Conservation (phyloP, 1,284 basidiomycete species). For the Sanghuangporus weigelae region DNA sequence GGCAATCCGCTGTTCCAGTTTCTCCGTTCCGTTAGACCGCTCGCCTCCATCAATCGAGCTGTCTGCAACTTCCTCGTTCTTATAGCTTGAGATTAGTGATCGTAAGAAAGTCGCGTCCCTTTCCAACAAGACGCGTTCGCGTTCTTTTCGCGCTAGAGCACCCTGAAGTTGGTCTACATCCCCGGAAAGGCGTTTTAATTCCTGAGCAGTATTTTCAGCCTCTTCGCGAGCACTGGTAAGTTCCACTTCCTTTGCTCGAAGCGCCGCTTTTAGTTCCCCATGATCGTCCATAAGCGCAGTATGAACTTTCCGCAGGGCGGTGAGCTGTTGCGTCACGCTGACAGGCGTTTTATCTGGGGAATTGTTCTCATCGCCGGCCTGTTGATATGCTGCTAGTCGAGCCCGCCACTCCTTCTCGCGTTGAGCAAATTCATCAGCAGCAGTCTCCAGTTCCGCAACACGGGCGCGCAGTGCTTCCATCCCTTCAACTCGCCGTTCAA, state of each 20-base stretch:
- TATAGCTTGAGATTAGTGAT: slow-evolving; percentile 50
- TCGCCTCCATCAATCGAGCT: slow-evolving; percentile 32
- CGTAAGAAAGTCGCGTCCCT: slow-evolving; percentile 59
- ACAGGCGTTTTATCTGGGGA: slow-evolving; percentile 41
- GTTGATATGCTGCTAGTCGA: slow-evolving; percentile 13
- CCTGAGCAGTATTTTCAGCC: slow-evolving; percentile 32
- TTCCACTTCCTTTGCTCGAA: slow-evolving; percentile 47
- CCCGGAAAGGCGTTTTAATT: slow-evolving; percentile 33
- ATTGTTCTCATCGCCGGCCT: slow-evolving; percentile 10
- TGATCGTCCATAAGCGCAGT: slow-evolving; percentile 61
- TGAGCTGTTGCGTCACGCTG: slow-evolving; percentile 47
- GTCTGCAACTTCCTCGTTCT: slow-evolving; percentile 36
- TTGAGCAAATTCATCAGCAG: slow-evolving; percentile 34
- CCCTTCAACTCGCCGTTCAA: slow-evolving; percentile 51
- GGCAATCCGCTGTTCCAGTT: slow-evolving; percentile 34
- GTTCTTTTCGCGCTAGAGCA: slow-evolving; percentile 40
- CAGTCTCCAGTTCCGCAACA: slow-evolving; percentile 47
- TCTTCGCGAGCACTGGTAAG: slow-evolving; percentile 34
- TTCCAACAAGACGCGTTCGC: slow-evolving; percentile 42
- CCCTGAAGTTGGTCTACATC: slow-evolving; percentile 24
- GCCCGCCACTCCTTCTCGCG: slow-evolving; percentile 22
- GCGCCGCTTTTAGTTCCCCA: slow-evolving; percentile 45
- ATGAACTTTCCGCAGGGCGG: slow-evolving; percentile 52
- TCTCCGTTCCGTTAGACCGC: not conserved
- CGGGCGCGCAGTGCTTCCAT: slow-evolving; percentile 54